phyloP scores from a whole-genome alignment of 108 stramenopile species.

The Conticribra weissflogii region DNA sequence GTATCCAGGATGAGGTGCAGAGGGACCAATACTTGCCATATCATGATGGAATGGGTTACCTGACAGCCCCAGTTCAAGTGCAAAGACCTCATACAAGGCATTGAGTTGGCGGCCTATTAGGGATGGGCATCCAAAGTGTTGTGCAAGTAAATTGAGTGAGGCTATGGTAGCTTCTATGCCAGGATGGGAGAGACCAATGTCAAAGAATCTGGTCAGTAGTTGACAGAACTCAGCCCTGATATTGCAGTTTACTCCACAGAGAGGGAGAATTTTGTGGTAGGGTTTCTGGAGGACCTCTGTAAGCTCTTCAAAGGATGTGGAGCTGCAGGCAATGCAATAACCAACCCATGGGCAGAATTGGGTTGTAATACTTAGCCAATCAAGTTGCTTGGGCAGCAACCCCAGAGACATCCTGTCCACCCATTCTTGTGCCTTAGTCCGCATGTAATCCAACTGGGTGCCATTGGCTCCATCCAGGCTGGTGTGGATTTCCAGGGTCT shows the following conservation, averaged over 20 bases:
- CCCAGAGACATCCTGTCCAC: not conserved
- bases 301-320: not conserved
- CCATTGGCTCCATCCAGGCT: too few species aligned
- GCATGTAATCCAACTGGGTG: too few species aligned
- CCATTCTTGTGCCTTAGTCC: not conserved
- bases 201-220: conserved; percentile 7
- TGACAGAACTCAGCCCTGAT: not conserved
- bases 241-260: conserved; percentile 1
- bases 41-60: conserved; percentile 6
- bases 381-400: conserved; percentile 10
- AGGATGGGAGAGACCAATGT: conserved; percentile 7
- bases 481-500: too few species aligned
- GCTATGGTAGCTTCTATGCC: conserved; percentile 10
- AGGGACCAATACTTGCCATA: too few species aligned
- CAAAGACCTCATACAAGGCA: not conserved
- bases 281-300: not conserved
- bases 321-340: conserved; percentile 13
- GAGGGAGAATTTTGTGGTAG: not conserved
- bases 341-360: too few species aligned
- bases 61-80: conserved; percentile 17
- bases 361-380: too few species aligned
- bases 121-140: conserved; percentile 14
- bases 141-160: conserved; percentile 3
- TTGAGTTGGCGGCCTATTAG: not conserved
- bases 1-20: too few species aligned